phyloP scores from a whole-genome alignment of 2,329 filamentous ascomycete genomes.

The Colletotrichum lupini region DNA sequence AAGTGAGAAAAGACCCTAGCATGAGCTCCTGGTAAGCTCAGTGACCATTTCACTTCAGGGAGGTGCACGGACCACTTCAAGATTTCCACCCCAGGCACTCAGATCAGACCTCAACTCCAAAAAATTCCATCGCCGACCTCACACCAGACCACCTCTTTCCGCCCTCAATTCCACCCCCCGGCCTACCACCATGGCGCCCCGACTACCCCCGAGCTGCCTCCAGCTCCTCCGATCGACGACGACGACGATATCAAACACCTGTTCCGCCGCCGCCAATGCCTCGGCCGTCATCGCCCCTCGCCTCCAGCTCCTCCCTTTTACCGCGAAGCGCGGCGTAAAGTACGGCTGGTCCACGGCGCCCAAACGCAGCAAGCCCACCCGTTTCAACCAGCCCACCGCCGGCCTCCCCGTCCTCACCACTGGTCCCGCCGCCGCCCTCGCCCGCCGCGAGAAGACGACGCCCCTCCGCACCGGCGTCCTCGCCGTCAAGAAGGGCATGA shows the following conservation, averaged over 20 bases:
- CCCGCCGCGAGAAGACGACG: slow-evolving; percentile 67
- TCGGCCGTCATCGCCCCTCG: slow-evolving; percentile 34
- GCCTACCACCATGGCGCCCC: slow-evolving; percentile 34
- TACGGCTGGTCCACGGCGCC: slow-evolving; percentile 71
- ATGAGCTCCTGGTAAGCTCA: neutral
- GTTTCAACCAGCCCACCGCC: slow-evolving; percentile 69
- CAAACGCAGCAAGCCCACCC: slow-evolving; percentile 60
- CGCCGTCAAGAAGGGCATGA: slow-evolving; percentile 95
- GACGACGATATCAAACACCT: slow-evolving; percentile 22
- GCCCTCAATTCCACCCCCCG: neutral
- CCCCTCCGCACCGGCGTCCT: slow-evolving; percentile 83
- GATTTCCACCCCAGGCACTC: slow-evolving; percentile 29
- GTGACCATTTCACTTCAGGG: neutral
- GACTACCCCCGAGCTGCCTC: slow-evolving; percentile 34
- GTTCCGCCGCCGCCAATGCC: neutral
- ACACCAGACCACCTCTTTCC: slow-evolving; percentile 8
- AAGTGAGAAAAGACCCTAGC: neutral
- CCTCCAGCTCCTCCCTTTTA: slow-evolving; percentile 58
- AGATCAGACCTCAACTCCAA: slow-evolving; percentile 31
- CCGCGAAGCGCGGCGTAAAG: slow-evolving; percentile 61
- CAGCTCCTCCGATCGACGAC: slow-evolving; percentile 32
- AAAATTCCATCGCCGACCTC: slow-evolving; percentile 30
- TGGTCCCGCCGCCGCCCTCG: slow-evolving; percentile 70
- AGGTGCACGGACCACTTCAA: slow-evolving; percentile 26
- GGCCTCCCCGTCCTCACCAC: slow-evolving; percentile 68